These are phyloP conservation scores for Danielozyma ontarioensis DNA, from an alignment of 805 yeast genomes.

Conservation along the genomic window DNA sequence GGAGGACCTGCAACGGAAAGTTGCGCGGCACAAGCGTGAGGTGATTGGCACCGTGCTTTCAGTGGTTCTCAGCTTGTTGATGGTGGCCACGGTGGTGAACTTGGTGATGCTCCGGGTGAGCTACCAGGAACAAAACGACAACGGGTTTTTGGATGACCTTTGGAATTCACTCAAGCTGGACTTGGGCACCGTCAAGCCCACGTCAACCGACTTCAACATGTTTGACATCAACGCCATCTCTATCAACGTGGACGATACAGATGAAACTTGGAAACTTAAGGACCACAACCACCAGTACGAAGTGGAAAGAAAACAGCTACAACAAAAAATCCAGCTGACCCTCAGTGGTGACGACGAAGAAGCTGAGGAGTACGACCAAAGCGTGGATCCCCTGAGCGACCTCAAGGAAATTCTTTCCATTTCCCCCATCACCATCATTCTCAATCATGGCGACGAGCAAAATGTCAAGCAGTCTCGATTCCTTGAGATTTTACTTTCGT, in stretches of 20 bases:
- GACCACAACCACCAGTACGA: constrained; percentile 2
- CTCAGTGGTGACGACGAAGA: constrained; percentile 1
- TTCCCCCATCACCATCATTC: constrained; percentile 21
- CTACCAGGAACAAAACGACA: no score
- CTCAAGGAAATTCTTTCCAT: constrained; percentile 29
- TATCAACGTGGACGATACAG: neutral
- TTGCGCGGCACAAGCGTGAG: neutral
- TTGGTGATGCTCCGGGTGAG: neutral
- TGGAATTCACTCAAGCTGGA: neutral
- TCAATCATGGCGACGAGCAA: constrained; percentile 15
- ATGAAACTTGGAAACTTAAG: constrained; percentile 3
- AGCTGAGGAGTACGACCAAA: neutral
- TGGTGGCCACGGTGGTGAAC: neutral
- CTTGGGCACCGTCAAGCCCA: constrained; percentile 5
- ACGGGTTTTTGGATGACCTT: no score
- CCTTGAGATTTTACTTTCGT: constrained; percentile 14
- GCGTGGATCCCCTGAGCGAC: constrained; percentile 16
- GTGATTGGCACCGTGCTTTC: neutral
- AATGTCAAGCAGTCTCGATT: constrained; percentile 8
- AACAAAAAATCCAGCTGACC: neutral
- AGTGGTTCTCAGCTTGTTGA: neutral
- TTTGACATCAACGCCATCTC: constrained; percentile 3
- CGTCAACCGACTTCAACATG: constrained; percentile 2
- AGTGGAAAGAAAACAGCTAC: no score
- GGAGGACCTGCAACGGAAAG: constrained; percentile 1